Base-by-base conservation (phyloP, 2,329 filamentous ascomycete species). In the Cercospora sojina region DNA sequence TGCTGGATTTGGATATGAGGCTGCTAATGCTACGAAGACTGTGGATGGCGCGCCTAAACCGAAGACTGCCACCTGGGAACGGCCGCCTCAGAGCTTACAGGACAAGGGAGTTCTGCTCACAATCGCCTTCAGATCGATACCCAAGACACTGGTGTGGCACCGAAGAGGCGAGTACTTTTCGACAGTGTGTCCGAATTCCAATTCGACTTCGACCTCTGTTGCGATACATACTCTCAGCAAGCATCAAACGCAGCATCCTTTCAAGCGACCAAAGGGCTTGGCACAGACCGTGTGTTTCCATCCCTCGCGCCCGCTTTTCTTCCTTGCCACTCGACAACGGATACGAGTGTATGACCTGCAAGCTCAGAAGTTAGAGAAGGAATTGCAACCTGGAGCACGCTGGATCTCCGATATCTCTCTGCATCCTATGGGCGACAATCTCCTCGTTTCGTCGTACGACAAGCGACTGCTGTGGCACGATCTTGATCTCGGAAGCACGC, bases 381-480 rank as follows among this genome's bases (percentile, higher is more conserved):
- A 95, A 66, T 83, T 99, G 66, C 92, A 96, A 77, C 95, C 95
- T 0, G 95, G 95, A 75, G 93, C 94, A 3, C 89, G 93, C 70
- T 93, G 93, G 92, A 97, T 99, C 73, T 96, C 91, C 1, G 92
- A 89, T 16, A 94, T 99, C 73, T 93, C 97, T 74, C 87, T 99
- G 53, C 96, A 99, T 79, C 90, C 93, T 0, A 91, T 91, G 18
- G 95, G 95, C 55, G 93, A 97, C 80, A 97, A 99, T 77, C 80
- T 99, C 64, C 91, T 98, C 66, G 92, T 97, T 10, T 93, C 93
- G 53, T 95, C 93, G 0, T 99, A 98, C 80, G 95, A 99, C 81
- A 89, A 93, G 71, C 89, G 94, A 56, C 84, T 99, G 2, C 85
- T 99, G 32, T 99, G 95, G 95, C 95, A 98, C 81, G 95, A 99